A percentile compares a stretch with the other conserved stretches of the same genome.
Evolutionary conservation across 164 flowering plant genomes (phyloP).

Genomic region (Liriodendron chinense): DNA sequence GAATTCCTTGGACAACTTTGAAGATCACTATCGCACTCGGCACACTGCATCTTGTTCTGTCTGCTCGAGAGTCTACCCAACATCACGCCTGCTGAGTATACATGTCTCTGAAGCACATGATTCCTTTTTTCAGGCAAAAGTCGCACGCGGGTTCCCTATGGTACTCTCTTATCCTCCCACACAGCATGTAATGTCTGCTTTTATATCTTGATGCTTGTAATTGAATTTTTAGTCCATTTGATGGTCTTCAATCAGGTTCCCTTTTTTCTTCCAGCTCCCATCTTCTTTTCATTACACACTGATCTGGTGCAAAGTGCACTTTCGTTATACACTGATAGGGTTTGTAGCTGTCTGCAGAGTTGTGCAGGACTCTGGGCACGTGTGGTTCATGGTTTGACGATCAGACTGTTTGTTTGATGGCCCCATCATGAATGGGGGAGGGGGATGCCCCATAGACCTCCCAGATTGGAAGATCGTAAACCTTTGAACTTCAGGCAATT

Average conservation of each 20-base stretch:
- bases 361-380: background rate
- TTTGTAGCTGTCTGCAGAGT: background rate
- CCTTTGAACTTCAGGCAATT: no score
- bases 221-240: no score
- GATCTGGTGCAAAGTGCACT: background rate
- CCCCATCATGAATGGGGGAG: no score
- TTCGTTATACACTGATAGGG: no score
- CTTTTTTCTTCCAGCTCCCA: background rate
- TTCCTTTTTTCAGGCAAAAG: slow-evolving; percentile 95
- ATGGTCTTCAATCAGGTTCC: background rate
- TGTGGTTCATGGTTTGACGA: background rate
- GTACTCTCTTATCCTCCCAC: slow-evolving; percentile 31
- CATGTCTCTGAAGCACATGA: slow-evolving; percentile 98
- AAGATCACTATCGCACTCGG: slow-evolving; percentile 84
- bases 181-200: background rate
- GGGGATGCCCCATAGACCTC: no score
- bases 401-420: no score
- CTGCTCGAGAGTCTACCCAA: slow-evolving; percentile 90
- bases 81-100: slow-evolving; percentile 79
- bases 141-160: slow-evolving; percentile 85
- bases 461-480: no score
- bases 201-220: background rate
- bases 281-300: no score
- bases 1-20: slow-evolving; percentile 71
- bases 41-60: slow-evolving; percentile 91